Evolutionary conservation across 441 rosid genomes (phyloP).

Genomic region (Lepidium campestre): DNA sequence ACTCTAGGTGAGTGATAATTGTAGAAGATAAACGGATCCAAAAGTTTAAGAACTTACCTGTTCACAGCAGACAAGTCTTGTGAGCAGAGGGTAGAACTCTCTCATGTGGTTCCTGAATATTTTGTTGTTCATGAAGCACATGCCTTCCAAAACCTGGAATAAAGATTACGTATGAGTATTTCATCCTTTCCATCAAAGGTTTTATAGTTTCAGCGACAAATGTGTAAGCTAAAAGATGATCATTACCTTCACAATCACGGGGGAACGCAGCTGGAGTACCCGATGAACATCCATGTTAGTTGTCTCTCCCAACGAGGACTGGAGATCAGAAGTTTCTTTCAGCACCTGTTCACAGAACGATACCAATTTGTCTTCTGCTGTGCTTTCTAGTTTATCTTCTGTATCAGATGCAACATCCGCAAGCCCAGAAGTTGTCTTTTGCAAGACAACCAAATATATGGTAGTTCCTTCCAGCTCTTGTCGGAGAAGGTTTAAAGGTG

Average conservation of each 20-base stretch:
- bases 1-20: not conserved
- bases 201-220: not conserved
- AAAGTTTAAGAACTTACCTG: constrained; percentile 54
- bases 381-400: constrained; percentile 58
- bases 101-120: constrained; percentile 84
- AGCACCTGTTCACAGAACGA: constrained; percentile 91
- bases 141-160: constrained; percentile 88
- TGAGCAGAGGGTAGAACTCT: constrained; percentile 92
- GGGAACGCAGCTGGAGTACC: constrained; percentile 89
- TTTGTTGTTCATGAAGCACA: constrained; percentile 86
- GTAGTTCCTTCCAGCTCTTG: constrained; percentile 89
- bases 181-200: not conserved
- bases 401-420: constrained; percentile 27
- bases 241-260: constrained; percentile 84
- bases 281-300: constrained; percentile 88
- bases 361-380: constrained; percentile 85
- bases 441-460: constrained; percentile 87
- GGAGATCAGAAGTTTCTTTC: constrained; percentile 84
- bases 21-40: not conserved
- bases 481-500: constrained; percentile 89
- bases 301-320: constrained; percentile 73
- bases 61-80: constrained; percentile 91
- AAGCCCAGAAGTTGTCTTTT: constrained; percentile 66
- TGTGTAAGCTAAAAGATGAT: not conserved
- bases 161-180: not conserved